phyloP scores from a whole-genome alignment of 805 yeast species.

The Candida broadrunensis region DNA sequence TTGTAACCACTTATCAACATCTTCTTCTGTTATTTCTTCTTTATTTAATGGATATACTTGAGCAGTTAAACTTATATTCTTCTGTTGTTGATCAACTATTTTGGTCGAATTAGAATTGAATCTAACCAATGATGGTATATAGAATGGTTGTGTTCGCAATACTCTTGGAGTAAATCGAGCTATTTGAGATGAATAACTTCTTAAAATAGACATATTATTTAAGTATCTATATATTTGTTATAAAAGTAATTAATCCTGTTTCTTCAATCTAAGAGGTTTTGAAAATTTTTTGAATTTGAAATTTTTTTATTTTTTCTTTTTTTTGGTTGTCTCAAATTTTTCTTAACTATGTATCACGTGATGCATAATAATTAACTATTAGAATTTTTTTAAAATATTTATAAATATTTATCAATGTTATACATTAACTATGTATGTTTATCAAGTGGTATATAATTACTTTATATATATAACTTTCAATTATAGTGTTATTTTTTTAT shows the following conservation, averaged over 20 bases:
- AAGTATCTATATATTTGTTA: background rate
- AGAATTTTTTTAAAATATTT: too few relatives aligned
- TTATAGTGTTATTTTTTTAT: too few relatives aligned
- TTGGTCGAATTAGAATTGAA: conserved; percentile 3
- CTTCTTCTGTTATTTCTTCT: conserved; percentile 33
- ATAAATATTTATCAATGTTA: too few relatives aligned
- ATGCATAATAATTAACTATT: too few relatives aligned
- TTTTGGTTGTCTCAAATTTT: too few relatives aligned
- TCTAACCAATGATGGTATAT: background rate
- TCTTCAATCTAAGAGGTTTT: background rate
- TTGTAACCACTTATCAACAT: conserved; percentile 45
- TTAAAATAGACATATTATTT: conserved; percentile 1
- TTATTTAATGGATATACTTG: conserved; percentile 38
- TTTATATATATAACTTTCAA: too few relatives aligned
- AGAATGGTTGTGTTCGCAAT: background rate
- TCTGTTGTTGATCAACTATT: background rate
- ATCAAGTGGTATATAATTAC: too few relatives aligned
- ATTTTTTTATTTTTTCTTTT: background rate
- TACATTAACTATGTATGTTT: too few relatives aligned
- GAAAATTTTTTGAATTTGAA: background rate
- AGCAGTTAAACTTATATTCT: conserved; percentile 21
- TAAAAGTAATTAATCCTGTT: background rate
- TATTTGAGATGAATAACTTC: background rate
- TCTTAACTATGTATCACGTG: too few relatives aligned
- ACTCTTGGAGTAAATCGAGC: background rate